A percentile compares a stretch with the other conserved stretches of the same genome.
Evolutionary conservation across 1,284 basidiomycete genomes (phyloP).

Genomic region (Pascua guehoae): DNA sequence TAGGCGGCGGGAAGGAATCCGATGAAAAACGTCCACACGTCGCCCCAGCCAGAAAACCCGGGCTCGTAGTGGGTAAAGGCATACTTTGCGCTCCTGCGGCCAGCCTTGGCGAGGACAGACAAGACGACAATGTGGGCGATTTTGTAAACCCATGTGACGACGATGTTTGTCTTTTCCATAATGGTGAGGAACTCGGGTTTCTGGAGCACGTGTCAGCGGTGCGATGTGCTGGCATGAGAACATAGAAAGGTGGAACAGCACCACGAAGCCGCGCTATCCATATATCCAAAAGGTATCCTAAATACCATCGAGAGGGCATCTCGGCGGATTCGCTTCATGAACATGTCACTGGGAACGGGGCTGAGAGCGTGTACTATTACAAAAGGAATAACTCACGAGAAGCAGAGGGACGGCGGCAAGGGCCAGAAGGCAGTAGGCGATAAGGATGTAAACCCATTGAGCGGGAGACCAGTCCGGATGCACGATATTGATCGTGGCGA

Average conservation of each 20-base stretch:
- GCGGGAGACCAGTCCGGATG: constrained; percentile 14
- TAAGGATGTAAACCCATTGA: constrained; percentile 12
- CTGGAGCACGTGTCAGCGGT: background rate
- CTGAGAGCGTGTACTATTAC: too few relatives aligned
- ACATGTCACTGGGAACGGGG: too few relatives aligned
- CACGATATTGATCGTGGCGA: constrained; percentile 13
- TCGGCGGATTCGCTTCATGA: too few relatives aligned
- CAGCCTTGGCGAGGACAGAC: constrained; percentile 11
- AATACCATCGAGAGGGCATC: too few relatives aligned
- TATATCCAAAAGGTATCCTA: too few relatives aligned
- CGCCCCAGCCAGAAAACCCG: constrained; percentile 11
- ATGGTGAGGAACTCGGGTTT: constrained; percentile 3
- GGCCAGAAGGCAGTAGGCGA: constrained; percentile 12
- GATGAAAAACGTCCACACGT: constrained; percentile 19
- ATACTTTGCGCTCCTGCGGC: constrained; percentile 13
- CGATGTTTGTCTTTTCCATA: constrained; percentile 11
- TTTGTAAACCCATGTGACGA: constrained; percentile 11
- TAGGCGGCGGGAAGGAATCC: constrained; percentile 16
- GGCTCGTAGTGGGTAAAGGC: constrained; percentile 19
- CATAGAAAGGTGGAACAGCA: background rate
- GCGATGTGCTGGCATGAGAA: too few relatives aligned
- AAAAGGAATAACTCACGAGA: background rate
- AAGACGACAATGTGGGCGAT: constrained; percentile 13
- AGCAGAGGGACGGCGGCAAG: constrained; percentile 11
- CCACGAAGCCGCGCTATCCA: too few relatives aligned